Percentiles rank a stretch among this genome's conserved stretches.
phyloP scores from a whole-genome alignment of 2,329 filamentous ascomycete species.

The Aureobasidium uvarum region DNA sequence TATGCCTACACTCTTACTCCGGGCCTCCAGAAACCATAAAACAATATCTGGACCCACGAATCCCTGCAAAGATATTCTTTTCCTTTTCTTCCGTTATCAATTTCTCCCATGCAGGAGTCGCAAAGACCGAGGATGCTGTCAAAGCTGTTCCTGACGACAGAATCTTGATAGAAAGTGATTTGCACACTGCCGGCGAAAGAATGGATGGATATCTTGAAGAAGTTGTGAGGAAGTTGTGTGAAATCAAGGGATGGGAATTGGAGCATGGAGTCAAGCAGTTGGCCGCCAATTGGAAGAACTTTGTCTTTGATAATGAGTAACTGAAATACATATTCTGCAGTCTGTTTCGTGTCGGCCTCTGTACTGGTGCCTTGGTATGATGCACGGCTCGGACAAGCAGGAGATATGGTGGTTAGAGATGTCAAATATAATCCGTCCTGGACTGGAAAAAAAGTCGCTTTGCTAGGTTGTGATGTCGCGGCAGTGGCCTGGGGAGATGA shows the following conservation, averaged over 20 bases:
- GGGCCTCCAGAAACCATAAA: conserved; percentile 70
- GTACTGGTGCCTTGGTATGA: neutral
- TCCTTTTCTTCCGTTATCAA: conserved; percentile 88
- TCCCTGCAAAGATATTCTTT: conserved; percentile 78
- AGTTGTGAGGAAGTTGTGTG: conserved; percentile 72
- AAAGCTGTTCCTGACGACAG: conserved; percentile 71
- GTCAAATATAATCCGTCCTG: too few relatives aligned
- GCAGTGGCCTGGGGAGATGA: too few relatives aligned
- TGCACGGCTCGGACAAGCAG: neutral
- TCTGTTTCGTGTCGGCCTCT: neutral
- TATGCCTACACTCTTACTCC: conserved; percentile 93
- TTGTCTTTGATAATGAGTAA: conserved; percentile 60
- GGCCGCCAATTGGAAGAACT: conserved; percentile 72
- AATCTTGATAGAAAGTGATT: conserved; percentile 84
- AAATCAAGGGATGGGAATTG: conserved; percentile 73
- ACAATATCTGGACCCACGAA: conserved; percentile 70
- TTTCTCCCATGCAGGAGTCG: conserved; percentile 55
- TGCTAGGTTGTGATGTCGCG: too few relatives aligned
- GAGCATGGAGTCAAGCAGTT: conserved; percentile 67
- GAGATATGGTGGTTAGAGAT: too few relatives aligned
- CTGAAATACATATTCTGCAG: too few relatives aligned
- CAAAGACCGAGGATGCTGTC: conserved; percentile 65
- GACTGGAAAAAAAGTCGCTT: too few relatives aligned
- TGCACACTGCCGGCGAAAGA: conserved; percentile 73
- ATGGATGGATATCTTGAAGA: conserved; percentile 79